Evolutionary conservation across 2,329 filamentous ascomycete species (phyloP).

Genomic region (Biscogniauxia sp.): DNA sequence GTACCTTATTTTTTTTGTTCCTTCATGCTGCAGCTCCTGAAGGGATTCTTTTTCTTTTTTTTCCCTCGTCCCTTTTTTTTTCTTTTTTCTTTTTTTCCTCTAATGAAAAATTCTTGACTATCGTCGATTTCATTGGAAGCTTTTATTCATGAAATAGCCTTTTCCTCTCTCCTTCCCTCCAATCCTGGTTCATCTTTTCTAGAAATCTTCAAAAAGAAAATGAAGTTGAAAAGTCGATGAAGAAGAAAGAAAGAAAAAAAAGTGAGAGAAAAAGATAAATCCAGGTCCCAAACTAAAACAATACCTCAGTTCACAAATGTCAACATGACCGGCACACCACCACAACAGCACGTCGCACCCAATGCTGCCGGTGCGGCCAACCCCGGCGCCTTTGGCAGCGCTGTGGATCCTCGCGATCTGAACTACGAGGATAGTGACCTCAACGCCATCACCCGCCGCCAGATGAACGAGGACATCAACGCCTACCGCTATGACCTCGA

Average conservation of each 20-base stretch:
- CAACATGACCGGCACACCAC: neutral
- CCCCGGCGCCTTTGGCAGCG: slow-evolving; percentile 6
- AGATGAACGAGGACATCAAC: slow-evolving; percentile 41
- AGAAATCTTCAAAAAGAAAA: too few species aligned
- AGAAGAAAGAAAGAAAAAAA: too few species aligned
- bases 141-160: neutral
- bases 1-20: too few species aligned
- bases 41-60: neutral
- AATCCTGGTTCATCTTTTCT: neutral
- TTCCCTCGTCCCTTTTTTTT: neutral
- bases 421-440: slow-evolving; percentile 31
- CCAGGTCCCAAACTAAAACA: neutral
- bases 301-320: neutral
- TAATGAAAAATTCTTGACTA: neutral
- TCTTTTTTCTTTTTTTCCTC: neutral
- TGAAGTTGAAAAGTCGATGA: too few species aligned
- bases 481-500: slow-evolving; percentile 43
- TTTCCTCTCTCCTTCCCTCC: neutral
- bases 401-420: slow-evolving; percentile 15
- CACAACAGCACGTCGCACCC: neutral
- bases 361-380: slow-evolving; percentile 3
- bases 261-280: neutral
- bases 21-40: too few species aligned
- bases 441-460: slow-evolving; percentile 32
- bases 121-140: neutral